Evolutionary conservation across 1,284 basidiomycete genomes (phyloP), one percentile per base, ranked within the genome.

Genomic region (Tilletia setariae): DNA sequence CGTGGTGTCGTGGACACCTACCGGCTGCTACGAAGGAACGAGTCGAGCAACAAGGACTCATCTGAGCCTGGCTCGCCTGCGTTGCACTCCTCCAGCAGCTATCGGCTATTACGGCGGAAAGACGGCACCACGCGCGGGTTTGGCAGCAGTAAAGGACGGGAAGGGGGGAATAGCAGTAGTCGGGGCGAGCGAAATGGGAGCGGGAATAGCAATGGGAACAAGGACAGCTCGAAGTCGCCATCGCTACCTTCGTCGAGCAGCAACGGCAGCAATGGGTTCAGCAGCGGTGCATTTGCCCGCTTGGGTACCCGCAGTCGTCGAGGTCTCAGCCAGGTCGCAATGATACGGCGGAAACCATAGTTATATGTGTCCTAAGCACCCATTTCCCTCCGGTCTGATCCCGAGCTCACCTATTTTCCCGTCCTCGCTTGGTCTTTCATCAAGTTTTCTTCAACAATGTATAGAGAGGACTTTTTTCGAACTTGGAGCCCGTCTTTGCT

Each of bases 1-100:
- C 74, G 79, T 9, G 82, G 82, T 9, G 76, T 83, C 25, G 79
- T 81, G 2, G 82, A 83, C 69, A 76, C 78, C 19, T 79, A 79
- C 62, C 72, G 78, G 6, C 65, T 79, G 68, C 59, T 83, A 70
- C 46, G 91, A 90, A 75, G 88, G 86, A 70, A 78, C 49, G 77
- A 78, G 51, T 73, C 77, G 4, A n/a, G n/a, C n/a, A 59, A 30
- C 53, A 59, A 59, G 53, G 53, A 30, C 23, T n/a, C n/a, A n/a
- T 59, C 53, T 4, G 53, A 59, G 28, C 53, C 53, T 15, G 32
- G 53, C 25, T 59, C 53, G 53, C 53, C 53, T 9, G 7, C 53
- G 53, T 30, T 59, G 28, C 53, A 59, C 25, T 16, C 53, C 11
- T 59, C 53, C 19, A 59, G 53, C 53, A 59, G 53, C 19, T 59